These are phyloP conservation scores for Leptographium lundbergii DNA, from an alignment of 2,329 filamentous ascomycete genomes.

Conservation along the genomic window DNA sequence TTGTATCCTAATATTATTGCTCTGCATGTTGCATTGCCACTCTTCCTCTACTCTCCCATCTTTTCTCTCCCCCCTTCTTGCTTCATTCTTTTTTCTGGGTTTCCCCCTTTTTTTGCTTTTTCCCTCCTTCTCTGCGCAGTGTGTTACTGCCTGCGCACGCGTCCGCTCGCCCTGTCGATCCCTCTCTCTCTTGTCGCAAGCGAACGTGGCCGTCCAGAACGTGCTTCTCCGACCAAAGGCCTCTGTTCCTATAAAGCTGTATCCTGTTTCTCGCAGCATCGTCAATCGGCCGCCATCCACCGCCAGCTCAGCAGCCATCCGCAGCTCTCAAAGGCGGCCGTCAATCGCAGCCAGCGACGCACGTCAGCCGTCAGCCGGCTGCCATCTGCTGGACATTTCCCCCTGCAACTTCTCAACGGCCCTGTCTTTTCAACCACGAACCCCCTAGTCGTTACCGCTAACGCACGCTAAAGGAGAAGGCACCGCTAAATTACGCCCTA, in stretches of 20 bases:
- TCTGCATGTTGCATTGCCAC: not conserved
- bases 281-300: too few species aligned
- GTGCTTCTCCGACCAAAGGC: too few species aligned
- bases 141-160: not conserved
- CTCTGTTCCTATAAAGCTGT: not conserved
- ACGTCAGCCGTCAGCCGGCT: too few species aligned
- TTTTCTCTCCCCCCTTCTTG: not conserved
- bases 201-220: too few species aligned
- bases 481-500: not conserved
- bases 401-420: too few species aligned
- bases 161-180: not conserved
- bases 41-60: not conserved
- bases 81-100: not conserved
- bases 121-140: not conserved
- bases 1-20: not conserved
- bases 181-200: not conserved
- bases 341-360: too few species aligned
- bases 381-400: too few species aligned
- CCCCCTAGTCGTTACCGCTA: conserved; percentile 1
- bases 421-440: too few species aligned
- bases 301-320: too few species aligned
- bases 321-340: too few species aligned
- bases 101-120: not conserved
- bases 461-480: not conserved
- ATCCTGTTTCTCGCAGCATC: too few species aligned